Evolutionary conservation across 768 basidiomycete genomes (phyloP).

Genomic region (Serendipita sp.): DNA sequence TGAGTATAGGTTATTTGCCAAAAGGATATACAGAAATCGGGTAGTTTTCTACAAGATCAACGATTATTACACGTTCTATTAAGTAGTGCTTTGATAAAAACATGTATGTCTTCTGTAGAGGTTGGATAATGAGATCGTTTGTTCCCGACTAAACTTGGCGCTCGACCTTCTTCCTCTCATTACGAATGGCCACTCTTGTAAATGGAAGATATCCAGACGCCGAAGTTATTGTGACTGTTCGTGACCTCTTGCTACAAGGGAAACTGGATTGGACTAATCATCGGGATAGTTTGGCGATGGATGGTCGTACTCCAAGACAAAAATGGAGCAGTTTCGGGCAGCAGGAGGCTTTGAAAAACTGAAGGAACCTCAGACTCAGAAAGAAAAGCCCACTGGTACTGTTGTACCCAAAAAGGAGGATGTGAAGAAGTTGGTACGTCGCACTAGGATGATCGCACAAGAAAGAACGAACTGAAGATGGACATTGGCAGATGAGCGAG

Average conservation of each 20-base stretch:
- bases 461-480: background rate
- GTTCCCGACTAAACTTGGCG: too few relatives aligned
- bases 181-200: background rate
- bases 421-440: constrained; percentile 1
- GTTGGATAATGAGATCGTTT: too few relatives aligned
- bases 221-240: constrained; percentile 1
- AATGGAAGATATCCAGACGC: constrained; percentile 3
- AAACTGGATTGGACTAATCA: background rate
- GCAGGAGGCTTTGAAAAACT: constrained; percentile 1
- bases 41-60: background rate
- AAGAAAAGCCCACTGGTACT: background rate
- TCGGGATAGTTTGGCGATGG: constrained; percentile 1
- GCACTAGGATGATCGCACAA: background rate
- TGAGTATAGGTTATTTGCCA: background rate
- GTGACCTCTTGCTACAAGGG: background rate
- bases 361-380: background rate
- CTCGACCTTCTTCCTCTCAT: background rate
- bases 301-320: constrained; percentile 4
- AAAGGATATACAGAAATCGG: background rate
- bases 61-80: too few relatives aligned
- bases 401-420: constrained; percentile 3
- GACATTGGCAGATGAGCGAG: background rate
- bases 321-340: background rate
- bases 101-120: too few relatives aligned
- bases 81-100: too few relatives aligned